Conservation (phyloP, 441 rosid genomes). For the Populus hybrid region DNA sequence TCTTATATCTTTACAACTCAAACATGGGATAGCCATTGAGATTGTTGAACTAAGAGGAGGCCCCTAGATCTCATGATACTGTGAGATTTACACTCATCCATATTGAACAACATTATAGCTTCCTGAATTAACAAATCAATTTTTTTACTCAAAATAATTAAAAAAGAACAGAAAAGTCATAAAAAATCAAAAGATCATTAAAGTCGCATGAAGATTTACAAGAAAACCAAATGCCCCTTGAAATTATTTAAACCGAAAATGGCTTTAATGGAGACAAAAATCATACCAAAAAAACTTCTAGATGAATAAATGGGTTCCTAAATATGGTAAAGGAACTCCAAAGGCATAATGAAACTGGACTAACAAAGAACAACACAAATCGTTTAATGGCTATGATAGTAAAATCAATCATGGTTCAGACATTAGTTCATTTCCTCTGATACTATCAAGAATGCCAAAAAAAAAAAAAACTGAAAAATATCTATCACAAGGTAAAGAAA, state of each 20-base stretch:
- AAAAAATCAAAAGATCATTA: too few species aligned
- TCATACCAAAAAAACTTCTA: too few species aligned
- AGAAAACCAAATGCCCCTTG: not conserved
- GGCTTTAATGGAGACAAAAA: not conserved
- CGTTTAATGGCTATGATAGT: not conserved
- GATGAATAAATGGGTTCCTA: not conserved
- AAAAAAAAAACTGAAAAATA: not conserved
- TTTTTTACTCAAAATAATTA: too few species aligned
- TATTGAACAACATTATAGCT: not conserved
- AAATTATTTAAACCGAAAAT: too few species aligned
- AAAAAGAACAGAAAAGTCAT: not conserved
- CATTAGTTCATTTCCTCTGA: not conserved
- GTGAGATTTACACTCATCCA: too few species aligned
- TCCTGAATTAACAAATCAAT: too few species aligned
- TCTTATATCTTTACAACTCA: not conserved
- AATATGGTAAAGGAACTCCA: not conserved
- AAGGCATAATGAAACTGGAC: not conserved
- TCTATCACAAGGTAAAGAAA: not conserved
- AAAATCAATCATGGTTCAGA: not conserved
- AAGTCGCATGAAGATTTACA: not conserved
- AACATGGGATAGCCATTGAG: not conserved
- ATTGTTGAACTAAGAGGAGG: not conserved
- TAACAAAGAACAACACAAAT: not conserved
- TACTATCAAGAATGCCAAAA: too few species aligned
- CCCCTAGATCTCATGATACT: not conserved